phyloP scores from a whole-genome alignment of 495 filamentous ascomycete species.

The Amniculicola lignicola region DNA sequence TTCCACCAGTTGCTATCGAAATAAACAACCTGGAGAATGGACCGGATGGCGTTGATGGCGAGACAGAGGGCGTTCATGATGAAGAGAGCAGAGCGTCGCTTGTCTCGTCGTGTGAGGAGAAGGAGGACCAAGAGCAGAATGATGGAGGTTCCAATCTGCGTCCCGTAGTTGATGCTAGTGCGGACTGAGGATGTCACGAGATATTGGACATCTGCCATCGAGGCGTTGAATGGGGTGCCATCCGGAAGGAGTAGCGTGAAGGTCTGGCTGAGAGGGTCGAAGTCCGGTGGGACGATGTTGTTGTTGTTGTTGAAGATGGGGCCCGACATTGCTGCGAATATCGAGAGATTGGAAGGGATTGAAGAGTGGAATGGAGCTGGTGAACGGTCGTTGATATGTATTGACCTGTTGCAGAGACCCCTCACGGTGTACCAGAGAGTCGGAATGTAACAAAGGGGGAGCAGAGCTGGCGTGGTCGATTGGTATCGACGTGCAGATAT shows the following conservation, averaged over 20 bases:
- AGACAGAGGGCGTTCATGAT: slow-evolving; percentile 62
- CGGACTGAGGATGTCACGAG: slow-evolving; percentile 52
- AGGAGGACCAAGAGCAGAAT: slow-evolving; percentile 64
- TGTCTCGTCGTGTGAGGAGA: slow-evolving; percentile 60
- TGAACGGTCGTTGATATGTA: too few species aligned
- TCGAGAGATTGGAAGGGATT: not conserved
- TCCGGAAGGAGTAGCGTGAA: slow-evolving; percentile 19
- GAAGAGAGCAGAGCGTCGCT: slow-evolving; percentile 60
- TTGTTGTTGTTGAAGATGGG: slow-evolving; percentile 1
- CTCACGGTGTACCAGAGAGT: too few species aligned
- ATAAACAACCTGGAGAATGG: slow-evolving; percentile 56
- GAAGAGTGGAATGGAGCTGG: not conserved
- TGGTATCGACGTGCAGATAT: too few species aligned
- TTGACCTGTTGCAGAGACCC: too few species aligned
- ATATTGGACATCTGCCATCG: slow-evolving; percentile 49
- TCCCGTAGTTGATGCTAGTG: slow-evolving; percentile 64
- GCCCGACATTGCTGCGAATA: too few species aligned
- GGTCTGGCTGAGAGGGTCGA: slow-evolving; percentile 14
- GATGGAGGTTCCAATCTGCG: slow-evolving; percentile 70
- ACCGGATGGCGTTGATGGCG: slow-evolving; percentile 58
- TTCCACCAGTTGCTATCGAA: slow-evolving; percentile 53
- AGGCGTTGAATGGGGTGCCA: slow-evolving; percentile 33
- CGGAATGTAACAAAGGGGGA: too few species aligned
- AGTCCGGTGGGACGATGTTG: slow-evolving; percentile 5
- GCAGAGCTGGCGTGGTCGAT: too few species aligned